Percentiles rank a stretch among this genome's conserved stretches.
Conservation (phyloP, 2,329 filamentous ascomycete genomes). For the Diaporthe longicolla region DNA sequence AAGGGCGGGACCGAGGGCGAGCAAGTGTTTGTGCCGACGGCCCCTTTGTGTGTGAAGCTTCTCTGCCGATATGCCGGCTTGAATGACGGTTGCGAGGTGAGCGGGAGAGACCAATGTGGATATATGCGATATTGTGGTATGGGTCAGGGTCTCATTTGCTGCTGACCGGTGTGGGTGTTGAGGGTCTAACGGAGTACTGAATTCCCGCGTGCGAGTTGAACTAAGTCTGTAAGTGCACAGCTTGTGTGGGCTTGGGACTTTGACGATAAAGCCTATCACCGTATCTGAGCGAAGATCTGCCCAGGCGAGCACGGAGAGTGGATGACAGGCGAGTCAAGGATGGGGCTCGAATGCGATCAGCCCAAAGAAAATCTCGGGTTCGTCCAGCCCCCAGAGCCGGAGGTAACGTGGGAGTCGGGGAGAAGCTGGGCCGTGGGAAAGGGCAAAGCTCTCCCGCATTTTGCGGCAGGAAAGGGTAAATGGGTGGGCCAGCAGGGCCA, state of each 20-base stretch:
- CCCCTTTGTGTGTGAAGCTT: neutral
- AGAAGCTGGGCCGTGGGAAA: conserved; percentile 18
- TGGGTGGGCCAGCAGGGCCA: conserved; percentile 13
- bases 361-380: conserved; percentile 35
- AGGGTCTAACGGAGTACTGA: conserved; percentile 3
- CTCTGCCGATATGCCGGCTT: conserved; percentile 18
- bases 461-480: conserved; percentile 30
- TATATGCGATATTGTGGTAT: conserved; percentile 31
- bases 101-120: conserved; percentile 22
- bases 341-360: conserved; percentile 31
- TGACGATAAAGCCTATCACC: conserved; percentile 6
- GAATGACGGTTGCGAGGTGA: conserved; percentile 10
- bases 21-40: neutral
- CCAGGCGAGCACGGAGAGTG: conserved; percentile 27
- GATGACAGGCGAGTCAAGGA: conserved; percentile 29
- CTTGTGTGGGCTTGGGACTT: conserved; percentile 9
- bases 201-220: neutral
- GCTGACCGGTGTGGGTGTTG: conserved; percentile 29
- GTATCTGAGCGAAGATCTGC: conserved; percentile 22
- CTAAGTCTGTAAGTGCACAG: neutral
- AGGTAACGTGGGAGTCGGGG: conserved; percentile 26
- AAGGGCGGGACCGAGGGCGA: conserved; percentile 8
- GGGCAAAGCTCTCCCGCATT: conserved; percentile 32
- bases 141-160: conserved; percentile 29
- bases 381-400: conserved; percentile 29